A percentile compares a stretch with the other conserved stretches of the same genome.
phyloP scores from a whole-genome alignment of 139 green algal genomes.

The Chlorella sp. region DNA sequence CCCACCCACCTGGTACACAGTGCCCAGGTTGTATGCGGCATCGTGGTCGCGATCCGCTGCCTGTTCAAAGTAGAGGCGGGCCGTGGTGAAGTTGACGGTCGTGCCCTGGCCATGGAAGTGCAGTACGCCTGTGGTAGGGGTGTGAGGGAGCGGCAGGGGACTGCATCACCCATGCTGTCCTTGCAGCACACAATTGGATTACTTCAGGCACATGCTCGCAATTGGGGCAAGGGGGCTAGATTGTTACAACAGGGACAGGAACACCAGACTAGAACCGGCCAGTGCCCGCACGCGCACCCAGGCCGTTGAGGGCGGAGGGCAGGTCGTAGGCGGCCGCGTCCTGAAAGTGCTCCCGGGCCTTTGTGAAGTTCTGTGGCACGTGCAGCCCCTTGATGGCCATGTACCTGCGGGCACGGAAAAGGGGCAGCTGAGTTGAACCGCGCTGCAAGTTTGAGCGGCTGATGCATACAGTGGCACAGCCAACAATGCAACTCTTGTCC shows the following conservation, averaged over 20 bases:
- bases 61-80: constrained; percentile 13
- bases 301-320: neutral
- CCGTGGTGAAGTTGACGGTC: constrained; percentile 15
- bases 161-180: too few species aligned
- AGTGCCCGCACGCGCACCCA: neutral
- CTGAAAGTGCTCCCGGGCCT: constrained; percentile 17
- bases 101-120: constrained; percentile 33
- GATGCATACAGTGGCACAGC: too few species aligned
- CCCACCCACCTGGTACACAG: constrained; percentile 30
- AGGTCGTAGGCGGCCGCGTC: neutral
- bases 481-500: neutral
- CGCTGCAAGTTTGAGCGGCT: too few species aligned
- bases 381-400: constrained; percentile 53
- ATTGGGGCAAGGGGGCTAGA: too few species aligned
- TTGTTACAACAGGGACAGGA: too few species aligned
- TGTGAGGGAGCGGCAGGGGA: neutral
- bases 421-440: neutral
- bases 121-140: constrained; percentile 2
- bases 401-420: constrained; percentile 1
- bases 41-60: constrained; percentile 20
- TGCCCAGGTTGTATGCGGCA: constrained; percentile 34
- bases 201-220: too few species aligned
- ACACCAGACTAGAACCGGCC: too few species aligned
- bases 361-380: constrained; percentile 30
- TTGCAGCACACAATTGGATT: too few species aligned